These are phyloP conservation scores for Phialophora expanda DNA, from an alignment of 2,329 filamentous ascomycete genomes.

Conservation along the genomic window DNA sequence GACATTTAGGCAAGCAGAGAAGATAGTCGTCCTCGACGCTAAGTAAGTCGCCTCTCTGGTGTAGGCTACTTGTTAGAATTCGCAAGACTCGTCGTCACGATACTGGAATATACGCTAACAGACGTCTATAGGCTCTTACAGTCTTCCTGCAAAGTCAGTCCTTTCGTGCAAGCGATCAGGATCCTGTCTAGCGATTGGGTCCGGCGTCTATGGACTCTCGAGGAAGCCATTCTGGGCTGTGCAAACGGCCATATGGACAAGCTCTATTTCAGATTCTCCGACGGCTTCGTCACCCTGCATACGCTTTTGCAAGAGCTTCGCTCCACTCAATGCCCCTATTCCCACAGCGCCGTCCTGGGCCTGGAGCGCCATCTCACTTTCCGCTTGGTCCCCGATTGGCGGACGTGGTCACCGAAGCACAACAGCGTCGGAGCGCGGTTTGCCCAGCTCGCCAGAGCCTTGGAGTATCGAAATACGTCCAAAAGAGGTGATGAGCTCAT, in stretches of 20 bases:
- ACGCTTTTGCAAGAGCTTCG: slow-evolving; percentile 7
- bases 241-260: slow-evolving; percentile 8
- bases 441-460: slow-evolving; percentile 8
- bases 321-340: slow-evolving; percentile 8
- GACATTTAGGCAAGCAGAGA: slow-evolving; percentile 6
- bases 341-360: slow-evolving; percentile 2
- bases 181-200: slow-evolving; percentile 9
- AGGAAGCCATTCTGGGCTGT: slow-evolving; percentile 7
- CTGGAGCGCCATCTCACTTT: slow-evolving; percentile 7
- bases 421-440: slow-evolving; percentile 4
- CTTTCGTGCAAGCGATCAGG: slow-evolving; percentile 8
- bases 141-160: slow-evolving; percentile 6
- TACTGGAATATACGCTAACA: background rate
- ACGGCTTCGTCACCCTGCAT: slow-evolving; percentile 5
- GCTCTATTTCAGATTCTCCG: slow-evolving; percentile 11
- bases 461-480: slow-evolving; percentile 11
- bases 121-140: slow-evolving; percentile 2
- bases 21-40: slow-evolving; percentile 9
- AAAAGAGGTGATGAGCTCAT: slow-evolving; percentile 81
- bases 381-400: slow-evolving; percentile 8
- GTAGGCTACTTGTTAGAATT: background rate
- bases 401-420: background rate
- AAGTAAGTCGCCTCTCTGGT: background rate
- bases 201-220: slow-evolving; percentile 3
- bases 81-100: background rate